Conservation (phyloP, 441 rosid genomes). For the Croton laevigatus region DNA sequence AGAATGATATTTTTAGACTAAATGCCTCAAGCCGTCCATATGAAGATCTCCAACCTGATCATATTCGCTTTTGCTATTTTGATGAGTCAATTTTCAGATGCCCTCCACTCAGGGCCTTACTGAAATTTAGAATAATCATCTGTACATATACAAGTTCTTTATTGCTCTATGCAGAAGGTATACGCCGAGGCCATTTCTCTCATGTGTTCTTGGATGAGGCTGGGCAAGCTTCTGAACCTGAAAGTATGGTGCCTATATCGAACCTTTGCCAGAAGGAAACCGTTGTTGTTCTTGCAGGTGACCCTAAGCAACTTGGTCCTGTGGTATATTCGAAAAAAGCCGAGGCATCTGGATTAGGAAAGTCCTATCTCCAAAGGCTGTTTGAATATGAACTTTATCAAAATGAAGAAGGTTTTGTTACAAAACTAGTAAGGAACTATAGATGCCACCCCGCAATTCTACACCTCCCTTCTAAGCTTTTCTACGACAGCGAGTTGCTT, state of each 20-base stretch:
- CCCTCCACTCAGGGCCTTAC: constrained; percentile 41
- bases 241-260: constrained; percentile 62
- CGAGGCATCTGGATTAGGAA: constrained; percentile 51
- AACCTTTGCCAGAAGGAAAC: constrained; percentile 49
- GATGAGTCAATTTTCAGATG: constrained; percentile 37
- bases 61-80: constrained; percentile 37
- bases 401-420: constrained; percentile 46
- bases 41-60: constrained; percentile 37
- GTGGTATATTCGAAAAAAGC: constrained; percentile 67
- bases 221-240: constrained; percentile 91
- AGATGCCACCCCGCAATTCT: constrained; percentile 71
- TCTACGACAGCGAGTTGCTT: constrained; percentile 61
- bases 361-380: constrained; percentile 65
- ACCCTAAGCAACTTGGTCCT: constrained; percentile 83
- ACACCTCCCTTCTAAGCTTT: constrained; percentile 67
- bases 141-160: constrained; percentile 71
- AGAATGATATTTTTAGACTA: constrained; percentile 44
- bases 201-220: constrained; percentile 80
- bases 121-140: constrained; percentile 49
- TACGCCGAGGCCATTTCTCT: constrained; percentile 55
- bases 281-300: constrained; percentile 79
- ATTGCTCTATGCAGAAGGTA: constrained; percentile 56
- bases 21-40: constrained; percentile 47
- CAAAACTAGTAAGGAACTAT: constrained; percentile 64
- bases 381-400: constrained; percentile 46